Base-by-base conservation (phyloP, 176 grass and related monocot species). In the Carex scoparia region DNA sequence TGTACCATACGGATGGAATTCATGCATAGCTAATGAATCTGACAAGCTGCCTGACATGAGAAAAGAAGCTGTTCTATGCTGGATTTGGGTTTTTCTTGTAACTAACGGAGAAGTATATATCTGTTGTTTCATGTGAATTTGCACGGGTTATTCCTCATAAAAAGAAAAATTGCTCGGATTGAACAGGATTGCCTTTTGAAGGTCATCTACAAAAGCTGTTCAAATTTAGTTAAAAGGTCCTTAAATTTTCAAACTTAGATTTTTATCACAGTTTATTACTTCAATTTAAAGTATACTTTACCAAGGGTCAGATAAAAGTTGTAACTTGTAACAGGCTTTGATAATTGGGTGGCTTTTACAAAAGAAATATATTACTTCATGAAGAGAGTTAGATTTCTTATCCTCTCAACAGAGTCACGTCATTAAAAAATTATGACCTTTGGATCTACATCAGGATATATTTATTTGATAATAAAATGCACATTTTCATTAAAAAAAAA, bases 61-160 rank as follows among this genome's bases (percentile, higher is more conserved):
- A 54, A 76, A 76, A 28, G 71, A 54, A 76, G 71, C 44, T 23
- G 72, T 76, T 76, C 72, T 44, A 55, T 30, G 72, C 72, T 55
- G 23, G 12, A 76, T 23, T 76, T 30, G 23, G 37, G 4, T 7
- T 76, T 76, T 55, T 14, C 72, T 76, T 76, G 48, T 30, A 55
- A 76, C 46, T 15, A 51, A 76, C 5, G 12, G 48, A 76, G 23
- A 76, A 76, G 48, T 55, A 76, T 55, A 76, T 76, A 76, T 30
- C 23, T 53, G n/a, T 30, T 56, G 48, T 54, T 76, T 51, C 48
- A 51, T 51, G 48, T 51, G 9, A 51, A 51, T 51, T 51, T 51
- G 48, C 48, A 51, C 10, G 9, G 48, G 2, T 10, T 51, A 51
- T 48, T 9, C 44, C 44, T 9, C 7, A 48, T 8, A 48, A 48